A percentile compares a stretch with the other conserved stretches of the same genome.
Conservation (phyloP, 768 basidiomycete genomes). For the Termitomyces titanicus region DNA sequence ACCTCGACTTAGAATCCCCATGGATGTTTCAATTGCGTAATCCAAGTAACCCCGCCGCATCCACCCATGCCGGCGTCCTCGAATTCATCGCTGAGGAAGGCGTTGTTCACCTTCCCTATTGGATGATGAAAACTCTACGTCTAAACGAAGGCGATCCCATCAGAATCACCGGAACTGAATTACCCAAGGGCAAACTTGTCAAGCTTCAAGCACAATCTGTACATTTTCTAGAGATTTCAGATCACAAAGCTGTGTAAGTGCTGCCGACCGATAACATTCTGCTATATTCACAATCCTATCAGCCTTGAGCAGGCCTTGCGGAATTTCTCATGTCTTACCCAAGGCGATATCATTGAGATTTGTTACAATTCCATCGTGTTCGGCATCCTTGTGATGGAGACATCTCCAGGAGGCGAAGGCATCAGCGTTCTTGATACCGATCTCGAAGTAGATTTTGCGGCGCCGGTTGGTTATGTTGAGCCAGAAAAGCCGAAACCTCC, state of each 20-base stretch:
- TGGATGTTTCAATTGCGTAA: conserved; percentile 98
- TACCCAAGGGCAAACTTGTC: conserved; percentile 92
- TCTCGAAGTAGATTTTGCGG: conserved; percentile 95
- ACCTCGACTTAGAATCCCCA: conserved; percentile 83
- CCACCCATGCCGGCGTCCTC: conserved; percentile 94
- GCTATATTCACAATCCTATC: not conserved
- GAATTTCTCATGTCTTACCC: conserved; percentile 88
- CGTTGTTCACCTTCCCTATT: conserved; percentile 90
- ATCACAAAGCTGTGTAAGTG: conserved; percentile 95
- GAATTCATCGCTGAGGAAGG: conserved; percentile 99
- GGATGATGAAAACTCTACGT: conserved; percentile 99
- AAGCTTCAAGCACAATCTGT: conserved; percentile 96
- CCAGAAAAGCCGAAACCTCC: conserved; percentile 83
- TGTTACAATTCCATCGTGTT: conserved; percentile 96
- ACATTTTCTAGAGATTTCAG: conserved; percentile 95
- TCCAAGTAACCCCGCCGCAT: conserved; percentile 77
- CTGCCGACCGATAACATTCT: not conserved
- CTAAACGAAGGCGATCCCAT: conserved; percentile 95
- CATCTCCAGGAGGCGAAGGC: conserved; percentile 79
- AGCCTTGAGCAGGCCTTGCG: conserved; percentile 94
- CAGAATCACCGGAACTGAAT: conserved; percentile 81
- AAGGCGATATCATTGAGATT: conserved; percentile 98
- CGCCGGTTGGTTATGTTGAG: conserved; percentile 92
- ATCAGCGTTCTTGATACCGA: conserved; percentile 93
- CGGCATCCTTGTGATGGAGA: conserved; percentile 94